Conservation (phyloP, 2,329 filamentous ascomycete genomes). For the Erysiphe pulchra region DNA sequence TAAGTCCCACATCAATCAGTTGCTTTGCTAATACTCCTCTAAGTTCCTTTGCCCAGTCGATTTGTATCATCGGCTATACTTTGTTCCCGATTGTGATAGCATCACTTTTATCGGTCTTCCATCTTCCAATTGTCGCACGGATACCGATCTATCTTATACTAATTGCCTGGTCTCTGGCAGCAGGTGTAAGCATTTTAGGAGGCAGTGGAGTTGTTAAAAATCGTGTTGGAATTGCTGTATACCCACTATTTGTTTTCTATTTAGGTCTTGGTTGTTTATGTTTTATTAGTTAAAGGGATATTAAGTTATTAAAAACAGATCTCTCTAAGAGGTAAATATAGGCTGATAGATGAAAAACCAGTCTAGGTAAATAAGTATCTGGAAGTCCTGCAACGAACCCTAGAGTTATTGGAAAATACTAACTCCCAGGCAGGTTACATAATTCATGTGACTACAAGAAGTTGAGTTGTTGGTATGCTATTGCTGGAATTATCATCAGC, state of each 20-base stretch:
- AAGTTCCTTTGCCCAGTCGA: slow-evolving; percentile 81
- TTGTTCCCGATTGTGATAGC: slow-evolving; percentile 92
- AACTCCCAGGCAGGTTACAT: too few relatives aligned
- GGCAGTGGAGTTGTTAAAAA: slow-evolving; percentile 92
- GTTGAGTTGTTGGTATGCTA: too few relatives aligned
- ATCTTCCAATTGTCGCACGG: slow-evolving; percentile 52
- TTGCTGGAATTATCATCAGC: too few relatives aligned
- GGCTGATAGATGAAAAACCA: too few relatives aligned
- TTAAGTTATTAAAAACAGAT: background rate
- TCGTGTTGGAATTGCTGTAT: slow-evolving; percentile 77
- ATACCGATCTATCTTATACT: slow-evolving; percentile 81
- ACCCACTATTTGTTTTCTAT: slow-evolving; percentile 88
- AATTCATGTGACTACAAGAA: too few relatives aligned
- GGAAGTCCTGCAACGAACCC: too few relatives aligned
- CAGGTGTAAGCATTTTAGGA: slow-evolving; percentile 83
- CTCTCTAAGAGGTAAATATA: too few relatives aligned
- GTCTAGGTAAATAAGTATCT: too few relatives aligned
- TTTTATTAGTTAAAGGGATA: slow-evolving; percentile 34
- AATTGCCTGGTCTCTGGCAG: slow-evolving; percentile 78
- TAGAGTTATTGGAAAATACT: too few relatives aligned
- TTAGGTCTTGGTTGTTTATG: slow-evolving; percentile 78
- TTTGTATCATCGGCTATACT: slow-evolving; percentile 96
- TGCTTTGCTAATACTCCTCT: background rate
- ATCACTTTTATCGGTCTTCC: slow-evolving; percentile 61
- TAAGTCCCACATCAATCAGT: background rate